These are phyloP conservation scores for Entoloma clypeatum DNA, from an alignment of 1,284 basidiomycete species.

Conservation along the genomic window DNA sequence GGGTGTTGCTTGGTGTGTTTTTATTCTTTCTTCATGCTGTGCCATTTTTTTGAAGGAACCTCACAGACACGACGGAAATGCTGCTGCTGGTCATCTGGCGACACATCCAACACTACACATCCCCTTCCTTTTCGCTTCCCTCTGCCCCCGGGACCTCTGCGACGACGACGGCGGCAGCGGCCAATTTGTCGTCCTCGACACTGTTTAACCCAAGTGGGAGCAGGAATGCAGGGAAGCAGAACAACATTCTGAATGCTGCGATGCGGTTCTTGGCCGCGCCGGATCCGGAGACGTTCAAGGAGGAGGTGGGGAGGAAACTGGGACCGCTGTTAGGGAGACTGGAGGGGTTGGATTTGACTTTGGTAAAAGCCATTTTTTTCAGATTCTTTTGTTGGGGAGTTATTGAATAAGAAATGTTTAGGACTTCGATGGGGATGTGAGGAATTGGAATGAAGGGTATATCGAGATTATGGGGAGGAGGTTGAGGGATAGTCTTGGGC, in stretches of 20 bases:
- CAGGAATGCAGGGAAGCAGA: too few relatives aligned
- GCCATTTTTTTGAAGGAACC: not conserved
- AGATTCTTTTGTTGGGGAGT: not conserved
- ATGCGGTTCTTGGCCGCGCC: conserved; percentile 54
- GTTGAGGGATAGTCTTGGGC: conserved; percentile 55
- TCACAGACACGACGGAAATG: conserved; percentile 74
- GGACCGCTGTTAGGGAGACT: conserved; percentile 49
- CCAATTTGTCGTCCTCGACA: not conserved
- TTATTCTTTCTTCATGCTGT: conserved; percentile 6
- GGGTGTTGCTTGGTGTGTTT: conserved; percentile 46
- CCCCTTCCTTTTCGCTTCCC: conserved; percentile 15
- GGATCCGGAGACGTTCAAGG: conserved; percentile 48
- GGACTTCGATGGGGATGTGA: conserved; percentile 45
- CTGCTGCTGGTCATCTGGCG: conserved; percentile 82
- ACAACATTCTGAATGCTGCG: conserved; percentile 37
- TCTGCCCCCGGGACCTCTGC: conserved; percentile 24
- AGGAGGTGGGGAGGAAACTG: conserved; percentile 52
- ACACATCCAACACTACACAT: conserved; percentile 66
- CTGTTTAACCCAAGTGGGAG: not conserved
- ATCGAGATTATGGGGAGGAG: conserved; percentile 68
- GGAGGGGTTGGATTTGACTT: conserved; percentile 48
- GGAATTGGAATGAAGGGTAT: conserved; percentile 51
- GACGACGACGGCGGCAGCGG: too few relatives aligned
- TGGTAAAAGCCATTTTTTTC: conserved; percentile 8
- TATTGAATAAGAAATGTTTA: conserved; percentile 35